Evolutionary conservation across 495 filamentous ascomycete species (phyloP), one percentile per base, ranked within the genome.

Genomic region (Filosporella fistucella): DNA sequence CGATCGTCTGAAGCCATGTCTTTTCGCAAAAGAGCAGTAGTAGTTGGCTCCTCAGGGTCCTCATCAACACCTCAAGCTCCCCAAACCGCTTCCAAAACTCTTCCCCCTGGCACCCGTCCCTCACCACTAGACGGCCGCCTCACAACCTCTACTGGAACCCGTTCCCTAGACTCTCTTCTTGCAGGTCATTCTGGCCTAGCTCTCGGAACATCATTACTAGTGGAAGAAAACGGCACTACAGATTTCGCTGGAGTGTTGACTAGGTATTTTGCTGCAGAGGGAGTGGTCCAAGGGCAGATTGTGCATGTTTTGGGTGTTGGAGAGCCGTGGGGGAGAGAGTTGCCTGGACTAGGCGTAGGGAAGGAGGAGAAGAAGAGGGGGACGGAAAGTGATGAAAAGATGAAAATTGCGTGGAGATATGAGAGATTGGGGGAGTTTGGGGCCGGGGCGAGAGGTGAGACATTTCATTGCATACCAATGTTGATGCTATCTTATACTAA

Each of bases 381-480:
- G 11, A 71, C 68, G 40, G 54, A 62, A 8, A 35, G 13, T 5
- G n/a, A 13, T 35, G 88, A 94, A 46, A 85, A 80, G 63, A 98
- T 98, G 93, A 96, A 95, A 69, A 98, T 98, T 64, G 93, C 93
- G 9, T 98, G 93, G 93, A 71, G 93, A 64, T 98, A 98, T 68
- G 91, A 96, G 63, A 78, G 82, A 16, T 63, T 96, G 51, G 85
- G 89, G 18, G 81, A 85, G 21, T 59, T 62, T 47, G 54, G 57
- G 9, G 47, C 29, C 23, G 51, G 59, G 22, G 23, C 39, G 24
- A 54, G 53, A 60, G 57, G 57, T 60, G 45, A 1, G 53, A 42
- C 30, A 26, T 55, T n/a, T n/a, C n/a, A n/a, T n/a, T n/a, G n/a
- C n/a, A n/a, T n/a, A n/a, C n/a, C n/a, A n/a, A n/a, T n/a, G n/a